Base-by-base conservation (phyloP, 1,284 basidiomycete species). In the Takashimella tepidaria region DNA sequence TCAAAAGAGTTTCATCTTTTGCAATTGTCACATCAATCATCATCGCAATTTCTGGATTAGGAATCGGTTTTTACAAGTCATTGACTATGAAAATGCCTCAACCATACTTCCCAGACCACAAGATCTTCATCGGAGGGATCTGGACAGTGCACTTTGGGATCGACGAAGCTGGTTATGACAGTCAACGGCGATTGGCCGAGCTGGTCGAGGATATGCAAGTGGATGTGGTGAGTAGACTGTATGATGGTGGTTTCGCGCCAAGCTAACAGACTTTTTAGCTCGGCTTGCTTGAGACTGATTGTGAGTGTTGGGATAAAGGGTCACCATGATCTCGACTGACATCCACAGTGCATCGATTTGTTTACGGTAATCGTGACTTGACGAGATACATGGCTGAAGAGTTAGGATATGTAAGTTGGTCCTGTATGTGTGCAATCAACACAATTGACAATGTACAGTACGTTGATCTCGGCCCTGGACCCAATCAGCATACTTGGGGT, bases 141-240 rank as follows among this genome's bases (percentile, higher is more conserved):
- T 95, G 90, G 89, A 93, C 92, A 0, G 69, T 93, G 24, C 91
- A 95, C 72, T 95, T 95, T 70, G 89, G 88, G 2, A 83, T 92
- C 48, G 87, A 91, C 65, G 86, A 89, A 59, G 81, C 80, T 43
- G 89, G 90, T 4, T 80, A 87, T 59, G 90, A 92, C 66, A 89
- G 87, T 68, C 89, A 92, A 70, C 78, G 84, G 43, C 80, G 86
- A 10, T 87, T 95, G 74, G 79, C 84, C 51, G 82, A 87, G 54
- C 73, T 95, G 40, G 80, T 93, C 27, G 78, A 84, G 57, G 88
- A 89, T 66, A 84, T 91, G 85, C 76, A 90, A 59, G 79, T 92
- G 11, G 89, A 92, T 67, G 79, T 92, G 1, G 79, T 89, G 13
- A 57, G 62, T 53, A 37, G 31, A 37, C 31, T 37, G 31, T n/a